phyloP scores from a whole-genome alignment of 1,284 basidiomycete species.

The Irpex rosettiformis region DNA sequence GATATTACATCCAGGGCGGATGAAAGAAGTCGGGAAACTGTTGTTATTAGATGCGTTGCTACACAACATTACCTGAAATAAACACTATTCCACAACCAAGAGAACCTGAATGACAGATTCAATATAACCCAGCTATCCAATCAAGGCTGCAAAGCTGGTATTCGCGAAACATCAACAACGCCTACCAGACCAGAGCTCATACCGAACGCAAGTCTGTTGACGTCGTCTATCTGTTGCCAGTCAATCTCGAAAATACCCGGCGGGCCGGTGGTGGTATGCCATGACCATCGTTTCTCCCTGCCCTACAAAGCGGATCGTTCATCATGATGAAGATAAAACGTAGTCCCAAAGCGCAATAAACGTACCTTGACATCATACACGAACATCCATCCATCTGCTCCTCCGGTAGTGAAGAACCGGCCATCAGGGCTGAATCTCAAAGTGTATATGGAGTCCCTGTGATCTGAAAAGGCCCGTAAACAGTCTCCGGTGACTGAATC shows the following conservation, averaged over 20 bases:
- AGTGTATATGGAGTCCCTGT: constrained; percentile 64
- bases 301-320: constrained; percentile 28
- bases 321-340: neutral
- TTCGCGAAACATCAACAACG: constrained; percentile 48
- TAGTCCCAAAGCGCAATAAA: neutral
- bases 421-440: constrained; percentile 67
- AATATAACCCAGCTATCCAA: too few species aligned
- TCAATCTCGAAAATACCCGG: constrained; percentile 63
- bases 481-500: constrained; percentile 73
- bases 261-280: constrained; percentile 47
- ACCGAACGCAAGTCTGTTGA: constrained; percentile 57
- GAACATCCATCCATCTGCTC: constrained; percentile 59
- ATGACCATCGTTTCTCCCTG: constrained; percentile 50
- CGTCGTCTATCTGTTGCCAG: constrained; percentile 47
- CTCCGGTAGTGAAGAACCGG: constrained; percentile 53
- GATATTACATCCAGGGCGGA: too few species aligned
- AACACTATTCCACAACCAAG: neutral
- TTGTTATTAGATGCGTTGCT: neutral
- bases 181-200: constrained; percentile 52
- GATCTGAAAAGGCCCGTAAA: constrained; percentile 61
- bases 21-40: neutral
- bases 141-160: constrained; percentile 36
- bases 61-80: neutral
- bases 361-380: constrained; percentile 49
- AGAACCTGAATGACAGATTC: neutral